Base-by-base conservation (phyloP, 2,329 filamentous ascomycete genomes). In the Diaporthe helianthi region DNA sequence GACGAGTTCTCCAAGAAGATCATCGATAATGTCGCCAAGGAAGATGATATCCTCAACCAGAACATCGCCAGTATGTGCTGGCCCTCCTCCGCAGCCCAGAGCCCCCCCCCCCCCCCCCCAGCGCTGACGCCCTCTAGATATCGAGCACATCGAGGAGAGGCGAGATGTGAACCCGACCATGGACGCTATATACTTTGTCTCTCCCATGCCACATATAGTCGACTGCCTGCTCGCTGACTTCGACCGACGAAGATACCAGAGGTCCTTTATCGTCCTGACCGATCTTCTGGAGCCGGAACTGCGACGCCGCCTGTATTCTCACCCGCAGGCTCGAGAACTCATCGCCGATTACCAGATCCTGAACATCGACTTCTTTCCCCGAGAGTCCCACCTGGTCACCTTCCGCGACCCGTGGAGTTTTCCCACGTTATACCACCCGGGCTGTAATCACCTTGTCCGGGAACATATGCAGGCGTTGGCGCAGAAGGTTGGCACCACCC, bases 401-500 rank as follows among this genome's bases (percentile, higher is more conserved):
- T 98, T 99, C 76, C 86, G 92, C 77, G 95, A 99, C 78, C 95
- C 96, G 1, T 97, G 92, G 90, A 98, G 95, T 81, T 99, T 99
- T 76, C 94, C 94, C 0, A 87, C 94, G 64, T 85, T 99, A 70
- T 99, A 92, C 81, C 95, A 99, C 78, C 95, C 95, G 1, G 89
- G 87, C 66, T 98, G 96, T 81, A 97, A 97, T 79, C 86, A 89
- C 73, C 83, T 98, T 52, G 91, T 99, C 49, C 88, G 90, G 60
- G 86, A 87, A 67, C 95, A 99, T 78, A 89, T 99, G 86, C 90
- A 94, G 76, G 86, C 88, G 47, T 82, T 98, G 67, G 93, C 96
- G 33, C 93, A 97, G 79, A 98, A 95, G 89, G 94, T 97, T 7
- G 78, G 49, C 41, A 12, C 46, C 75, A 24, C 67, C 63, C 73